Base-by-base conservation (phyloP, 1,139 yeast species). In the Protomyces pachydermus region DNA sequence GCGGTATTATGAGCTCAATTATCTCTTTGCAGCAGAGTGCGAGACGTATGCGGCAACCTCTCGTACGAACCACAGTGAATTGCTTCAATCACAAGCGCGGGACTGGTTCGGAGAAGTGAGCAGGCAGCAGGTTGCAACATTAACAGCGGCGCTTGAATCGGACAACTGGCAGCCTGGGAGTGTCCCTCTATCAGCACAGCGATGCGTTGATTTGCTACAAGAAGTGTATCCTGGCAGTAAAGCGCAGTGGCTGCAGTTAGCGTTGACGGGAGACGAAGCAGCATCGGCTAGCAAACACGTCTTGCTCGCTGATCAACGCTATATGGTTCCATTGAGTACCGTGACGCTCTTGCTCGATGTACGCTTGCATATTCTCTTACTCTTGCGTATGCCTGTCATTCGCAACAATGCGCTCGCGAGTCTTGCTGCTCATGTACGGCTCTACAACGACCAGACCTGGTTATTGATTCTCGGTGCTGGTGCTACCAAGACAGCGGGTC, bases 41-140 rank as follows among this genome's bases (percentile, higher is more conserved):
- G 98, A 93, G 73, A 79, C 85, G 14, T 83, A 91, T 6, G 85
- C 90, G 55, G 97, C 97, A 0, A 85, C 85, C 35, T 81, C 84
- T 53, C 81, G 83, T 16, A 80, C 84, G 1, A 83, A 83, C 16
- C 77, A 91, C 55, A 83, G 86, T 65, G 78, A 82, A 34, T 82
- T 86, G 74, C 74, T 84, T 64, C 79, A 76, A 58, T 71, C 69
- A 37, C 75, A 88, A 57, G 77, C 81, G 12, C 72, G 73, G 2
- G 77, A 79, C 18, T 79, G 88, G 68, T 91, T 85, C 53, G 80
- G 79, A 56, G 81, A 82, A 70, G 91, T 87, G 70, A 80, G 81
- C 66, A 78, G 79, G 20, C 78, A 82, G 38, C 34, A 37, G 5
- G 73, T 84, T 64, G 79, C 76, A 60, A 71, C 69, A 38, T 75